Conservation (phyloP, 805 yeast genomes). For the Cyberlindnera lachancei region DNA sequence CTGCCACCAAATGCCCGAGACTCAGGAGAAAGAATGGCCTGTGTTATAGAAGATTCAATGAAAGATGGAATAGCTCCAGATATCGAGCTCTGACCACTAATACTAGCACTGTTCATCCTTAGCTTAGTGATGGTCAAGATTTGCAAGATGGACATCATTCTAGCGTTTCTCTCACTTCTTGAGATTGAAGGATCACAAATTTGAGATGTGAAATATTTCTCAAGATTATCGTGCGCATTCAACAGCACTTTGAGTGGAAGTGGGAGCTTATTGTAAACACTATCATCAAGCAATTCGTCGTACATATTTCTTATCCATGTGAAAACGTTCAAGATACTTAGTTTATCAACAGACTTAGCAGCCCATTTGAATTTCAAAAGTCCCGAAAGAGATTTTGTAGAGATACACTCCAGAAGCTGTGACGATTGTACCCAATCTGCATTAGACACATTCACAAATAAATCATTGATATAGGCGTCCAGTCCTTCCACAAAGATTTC, state of each 20-base stretch:
- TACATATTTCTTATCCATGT: slow-evolving; percentile 57
- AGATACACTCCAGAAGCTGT: slow-evolving; percentile 65
- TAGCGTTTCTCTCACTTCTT: slow-evolving; percentile 50
- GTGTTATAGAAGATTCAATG: slow-evolving; percentile 69
- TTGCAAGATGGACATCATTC: slow-evolving; percentile 62
- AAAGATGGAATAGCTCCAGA: slow-evolving; percentile 69
- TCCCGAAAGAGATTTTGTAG: slow-evolving; percentile 47
- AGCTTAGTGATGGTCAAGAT: slow-evolving; percentile 58
- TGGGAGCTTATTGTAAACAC: slow-evolving; percentile 50
- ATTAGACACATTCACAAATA: slow-evolving; percentile 48
- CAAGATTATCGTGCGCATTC: slow-evolving; percentile 59
- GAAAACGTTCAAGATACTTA: slow-evolving; percentile 62
- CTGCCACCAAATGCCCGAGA: slow-evolving; percentile 58
- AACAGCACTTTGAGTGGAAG: slow-evolving; percentile 58
- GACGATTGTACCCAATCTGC: slow-evolving; percentile 76
- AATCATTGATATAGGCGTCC: slow-evolving; percentile 51
- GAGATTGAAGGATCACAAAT: slow-evolving; percentile 55
- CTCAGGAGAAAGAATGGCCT: slow-evolving; percentile 75
- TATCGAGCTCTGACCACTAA: slow-evolving; percentile 27
- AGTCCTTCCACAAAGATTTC: slow-evolving; percentile 56
- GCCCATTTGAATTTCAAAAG: slow-evolving; percentile 41
- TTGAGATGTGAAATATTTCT: slow-evolving; percentile 55
- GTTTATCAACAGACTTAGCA: slow-evolving; percentile 37
- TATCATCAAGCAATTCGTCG: slow-evolving; percentile 35
- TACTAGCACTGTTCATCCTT: slow-evolving; percentile 53